phyloP scores from a whole-genome alignment of 2,329 filamentous ascomycete species.

The Raffaelea ambrosiae region DNA sequence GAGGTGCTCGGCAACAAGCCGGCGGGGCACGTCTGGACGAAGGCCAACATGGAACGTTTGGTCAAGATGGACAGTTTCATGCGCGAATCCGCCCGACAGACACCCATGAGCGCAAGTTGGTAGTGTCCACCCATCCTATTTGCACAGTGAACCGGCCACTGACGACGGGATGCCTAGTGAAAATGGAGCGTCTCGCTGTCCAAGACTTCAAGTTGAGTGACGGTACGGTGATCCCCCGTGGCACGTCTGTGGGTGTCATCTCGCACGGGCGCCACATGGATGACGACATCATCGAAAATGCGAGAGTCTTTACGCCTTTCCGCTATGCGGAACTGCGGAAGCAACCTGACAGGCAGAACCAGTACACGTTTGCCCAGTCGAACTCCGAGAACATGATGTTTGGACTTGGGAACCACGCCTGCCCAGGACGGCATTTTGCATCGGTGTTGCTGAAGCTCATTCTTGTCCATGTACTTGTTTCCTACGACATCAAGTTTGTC shows the following conservation, averaged over 20 bases:
- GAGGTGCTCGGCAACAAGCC: conserved; percentile 24
- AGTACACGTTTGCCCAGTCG: conserved; percentile 23
- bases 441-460: conserved; percentile 26
- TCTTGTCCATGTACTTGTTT: conserved; percentile 10
- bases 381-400: conserved; percentile 24
- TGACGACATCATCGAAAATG: conserved; percentile 23
- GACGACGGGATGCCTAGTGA: no score
- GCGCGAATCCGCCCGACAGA: conserved; percentile 21
- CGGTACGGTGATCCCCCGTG: conserved; percentile 38
- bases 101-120: conserved; percentile 2
- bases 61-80: conserved; percentile 23
- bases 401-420: conserved; percentile 30
- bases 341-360: conserved; percentile 6
- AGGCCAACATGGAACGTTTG: conserved; percentile 20
- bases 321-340: conserved; percentile 22
- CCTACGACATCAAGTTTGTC: conserved; percentile 6
- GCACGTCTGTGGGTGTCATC: conserved; percentile 32
- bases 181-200: conserved; percentile 35
- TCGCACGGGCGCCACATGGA: conserved; percentile 27
- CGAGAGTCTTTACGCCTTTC: conserved; percentile 28
- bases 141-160: no score
- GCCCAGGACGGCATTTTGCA: conserved; percentile 31
- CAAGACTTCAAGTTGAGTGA: conserved; percentile 43
- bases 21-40: conserved; percentile 19
- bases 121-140: no score